Conservation (phyloP, 192 early-diverging fungal genomes). For the Umbelopsis ramanniana region DNA sequence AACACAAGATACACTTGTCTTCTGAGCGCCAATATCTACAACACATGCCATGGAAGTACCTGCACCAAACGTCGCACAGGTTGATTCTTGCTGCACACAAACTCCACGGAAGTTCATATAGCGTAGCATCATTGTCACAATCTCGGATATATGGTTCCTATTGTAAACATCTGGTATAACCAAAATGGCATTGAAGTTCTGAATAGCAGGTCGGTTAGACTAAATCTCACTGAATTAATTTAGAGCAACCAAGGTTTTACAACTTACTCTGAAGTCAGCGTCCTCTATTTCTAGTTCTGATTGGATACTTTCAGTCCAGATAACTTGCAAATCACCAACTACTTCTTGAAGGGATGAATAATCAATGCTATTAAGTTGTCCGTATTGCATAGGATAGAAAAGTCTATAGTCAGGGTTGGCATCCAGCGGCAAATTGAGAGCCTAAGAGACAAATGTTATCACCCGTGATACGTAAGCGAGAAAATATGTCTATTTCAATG, state of each 20-base stretch:
- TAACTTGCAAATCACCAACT: slow-evolving; percentile 76
- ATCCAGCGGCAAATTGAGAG: slow-evolving; percentile 49
- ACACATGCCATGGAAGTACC: slow-evolving; percentile 86
- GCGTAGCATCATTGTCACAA: slow-evolving; percentile 69
- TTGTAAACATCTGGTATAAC: slow-evolving; percentile 82
- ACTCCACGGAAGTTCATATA: slow-evolving; percentile 81
- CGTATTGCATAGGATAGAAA: slow-evolving; percentile 80
- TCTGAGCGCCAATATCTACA: slow-evolving; percentile 92
- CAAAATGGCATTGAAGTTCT: slow-evolving; percentile 70
- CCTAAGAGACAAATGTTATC: slow-evolving; percentile 32
- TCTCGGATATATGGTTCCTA: slow-evolving; percentile 62
- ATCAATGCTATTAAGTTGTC: slow-evolving; percentile 76
- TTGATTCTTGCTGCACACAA: slow-evolving; percentile 80
- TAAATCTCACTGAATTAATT: background rate
- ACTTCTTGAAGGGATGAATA: slow-evolving; percentile 69
- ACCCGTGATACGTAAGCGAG: background rate
- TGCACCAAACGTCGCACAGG: slow-evolving; percentile 84
- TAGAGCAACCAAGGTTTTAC: background rate
- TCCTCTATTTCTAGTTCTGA: slow-evolving; percentile 70
- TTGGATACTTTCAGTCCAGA: slow-evolving; percentile 77
- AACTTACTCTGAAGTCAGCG: slow-evolving; percentile 55
- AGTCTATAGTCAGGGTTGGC: slow-evolving; percentile 47
- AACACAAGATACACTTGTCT: slow-evolving; percentile 80
- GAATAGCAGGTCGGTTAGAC: background rate
- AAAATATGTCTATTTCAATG: background rate